Evolutionary conservation across 768 basidiomycete genomes (phyloP).

Genomic region (Dentipellis sp.): DNA sequence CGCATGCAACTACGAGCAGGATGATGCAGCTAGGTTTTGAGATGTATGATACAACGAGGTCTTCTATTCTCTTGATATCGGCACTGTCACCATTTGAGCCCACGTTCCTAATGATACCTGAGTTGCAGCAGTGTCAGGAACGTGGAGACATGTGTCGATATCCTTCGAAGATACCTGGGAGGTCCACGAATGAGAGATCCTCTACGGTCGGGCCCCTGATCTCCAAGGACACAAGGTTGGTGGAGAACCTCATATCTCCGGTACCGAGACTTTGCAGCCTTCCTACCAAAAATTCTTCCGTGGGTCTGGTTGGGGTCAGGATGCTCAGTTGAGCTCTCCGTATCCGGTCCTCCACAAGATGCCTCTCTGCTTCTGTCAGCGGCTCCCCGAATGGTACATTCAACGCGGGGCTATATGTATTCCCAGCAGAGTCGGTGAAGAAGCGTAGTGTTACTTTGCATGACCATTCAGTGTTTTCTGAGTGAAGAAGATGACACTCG

Average conservation of each 20-base stretch:
- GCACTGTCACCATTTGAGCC: slow-evolving; percentile 44
- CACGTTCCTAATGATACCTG: slow-evolving; percentile 29
- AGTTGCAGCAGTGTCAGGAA: neutral
- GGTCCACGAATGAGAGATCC: slow-evolving; percentile 31
- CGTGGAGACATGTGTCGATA: neutral
- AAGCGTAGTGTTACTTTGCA: slow-evolving; percentile 23
- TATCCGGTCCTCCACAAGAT: slow-evolving; percentile 55
- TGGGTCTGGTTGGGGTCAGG: slow-evolving; percentile 39
- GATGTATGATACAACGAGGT: slow-evolving; percentile 52
- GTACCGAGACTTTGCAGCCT: slow-evolving; percentile 19
- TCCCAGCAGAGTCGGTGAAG: slow-evolving; percentile 18
- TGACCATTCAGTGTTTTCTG: neutral
- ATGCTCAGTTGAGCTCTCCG: slow-evolving; percentile 58
- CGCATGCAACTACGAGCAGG: slow-evolving; percentile 51
- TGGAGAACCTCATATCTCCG: slow-evolving; percentile 25
- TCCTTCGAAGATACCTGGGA: slow-evolving; percentile 24
- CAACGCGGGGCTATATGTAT: slow-evolving; percentile 25
- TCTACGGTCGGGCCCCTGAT: slow-evolving; percentile 29
- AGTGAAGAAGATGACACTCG: slow-evolving; percentile 7
- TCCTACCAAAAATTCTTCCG: slow-evolving; percentile 29
- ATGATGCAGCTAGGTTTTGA: slow-evolving; percentile 52
- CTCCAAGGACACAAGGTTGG: slow-evolving; percentile 27
- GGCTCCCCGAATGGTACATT: slow-evolving; percentile 21
- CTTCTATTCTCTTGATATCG: slow-evolving; percentile 56
- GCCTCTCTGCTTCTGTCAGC: slow-evolving; percentile 34